Conservation (phyloP, 106 monocot genomes). For the Hemerocallis citrina region DNA sequence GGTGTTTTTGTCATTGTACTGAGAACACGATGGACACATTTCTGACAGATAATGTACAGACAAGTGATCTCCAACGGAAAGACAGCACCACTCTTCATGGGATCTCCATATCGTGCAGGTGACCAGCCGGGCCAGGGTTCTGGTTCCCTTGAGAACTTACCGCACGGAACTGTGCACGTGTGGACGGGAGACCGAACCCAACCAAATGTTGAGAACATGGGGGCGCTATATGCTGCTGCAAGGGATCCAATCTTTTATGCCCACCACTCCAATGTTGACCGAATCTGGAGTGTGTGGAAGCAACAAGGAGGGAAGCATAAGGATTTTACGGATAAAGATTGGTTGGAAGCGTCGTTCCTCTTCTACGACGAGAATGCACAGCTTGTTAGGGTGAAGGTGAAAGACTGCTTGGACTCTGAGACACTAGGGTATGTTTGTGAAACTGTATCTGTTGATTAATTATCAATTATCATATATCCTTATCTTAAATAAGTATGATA, state of each 20-base stretch:
- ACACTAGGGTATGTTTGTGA: neutral
- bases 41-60: slow-evolving; percentile 29
- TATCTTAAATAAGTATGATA: no score
- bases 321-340: slow-evolving; percentile 24
- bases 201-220: slow-evolving; percentile 19
- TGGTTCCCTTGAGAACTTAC: slow-evolving; percentile 30
- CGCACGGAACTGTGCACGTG: slow-evolving; percentile 28
- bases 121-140: slow-evolving; percentile 14
- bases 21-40: neutral
- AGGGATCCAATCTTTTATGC: slow-evolving; percentile 18
- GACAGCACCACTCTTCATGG: slow-evolving; percentile 45
- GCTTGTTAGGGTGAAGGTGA: slow-evolving; percentile 16
- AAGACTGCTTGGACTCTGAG: neutral
- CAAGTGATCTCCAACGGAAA: slow-evolving; percentile 40
- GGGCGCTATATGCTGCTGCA: slow-evolving; percentile 5
- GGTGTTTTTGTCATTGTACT: no score
- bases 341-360: slow-evolving; percentile 27
- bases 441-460: neutral
- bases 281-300: slow-evolving; percentile 9
- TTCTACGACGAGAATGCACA: slow-evolving; percentile 35
- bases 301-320: slow-evolving; percentile 2
- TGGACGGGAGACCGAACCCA: slow-evolving; percentile 25
- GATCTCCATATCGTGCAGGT: slow-evolving; percentile 33
- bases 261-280: slow-evolving; percentile 18
- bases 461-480: no score